phyloP scores from a whole-genome alignment of 2,329 filamentous ascomycete species.

The Botryotinia calthae region DNA sequence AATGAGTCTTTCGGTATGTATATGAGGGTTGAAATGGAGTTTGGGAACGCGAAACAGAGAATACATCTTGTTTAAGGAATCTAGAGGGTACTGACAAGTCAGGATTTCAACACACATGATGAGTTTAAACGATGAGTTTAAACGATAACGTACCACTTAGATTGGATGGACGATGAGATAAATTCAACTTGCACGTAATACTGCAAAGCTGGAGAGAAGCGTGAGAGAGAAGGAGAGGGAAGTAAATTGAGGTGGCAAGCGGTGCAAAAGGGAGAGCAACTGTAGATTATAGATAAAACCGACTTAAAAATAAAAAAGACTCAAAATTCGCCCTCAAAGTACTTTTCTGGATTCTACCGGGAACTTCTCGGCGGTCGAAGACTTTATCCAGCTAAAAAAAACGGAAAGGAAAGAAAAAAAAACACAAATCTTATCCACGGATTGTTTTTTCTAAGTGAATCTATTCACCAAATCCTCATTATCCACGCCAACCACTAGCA shows the following conservation, averaged over 20 bases:
- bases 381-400: background rate
- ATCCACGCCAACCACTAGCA: background rate
- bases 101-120: background rate
- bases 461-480: background rate
- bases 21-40: background rate
- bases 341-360: background rate
- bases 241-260: background rate
- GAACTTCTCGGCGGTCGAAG: background rate
- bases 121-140: background rate
- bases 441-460: background rate
- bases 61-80: background rate
- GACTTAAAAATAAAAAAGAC: background rate
- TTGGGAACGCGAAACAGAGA: background rate
- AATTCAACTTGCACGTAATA: background rate
- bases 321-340: background rate
- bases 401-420: background rate
- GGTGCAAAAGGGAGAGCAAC: background rate
- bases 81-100: background rate
- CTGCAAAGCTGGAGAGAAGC: background rate
- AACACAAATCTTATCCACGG: background rate
- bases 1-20: background rate
- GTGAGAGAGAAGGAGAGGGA: background rate
- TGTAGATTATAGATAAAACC: background rate
- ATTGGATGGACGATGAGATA: background rate
- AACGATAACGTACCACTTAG: background rate